A percentile compares a stretch with the other conserved stretches of the same genome.
Conservation (phyloP, 2,329 filamentous ascomycete genomes). For the Epicoccum nigrum region DNA sequence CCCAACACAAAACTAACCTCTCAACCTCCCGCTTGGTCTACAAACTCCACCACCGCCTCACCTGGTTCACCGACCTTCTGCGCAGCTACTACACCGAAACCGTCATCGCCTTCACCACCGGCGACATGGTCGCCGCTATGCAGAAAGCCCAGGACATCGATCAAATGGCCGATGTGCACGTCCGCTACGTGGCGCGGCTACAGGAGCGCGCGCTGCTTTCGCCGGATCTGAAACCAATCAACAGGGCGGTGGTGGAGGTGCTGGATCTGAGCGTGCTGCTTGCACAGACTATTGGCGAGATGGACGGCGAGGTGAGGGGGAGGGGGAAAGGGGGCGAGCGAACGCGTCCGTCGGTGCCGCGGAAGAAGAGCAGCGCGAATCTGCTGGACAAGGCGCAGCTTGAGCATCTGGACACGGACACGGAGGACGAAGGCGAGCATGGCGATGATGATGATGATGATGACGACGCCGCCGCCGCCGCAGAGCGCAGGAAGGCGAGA, state of each 20-base stretch:
- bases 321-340: too few species aligned
- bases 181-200: conserved; percentile 66
- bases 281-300: conserved; percentile 60
- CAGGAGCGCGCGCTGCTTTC: conserved; percentile 73
- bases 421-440: conserved; percentile 31
- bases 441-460: conserved; percentile 31
- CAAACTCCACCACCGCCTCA: conserved; percentile 68
- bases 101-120: conserved; percentile 68
- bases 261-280: conserved; percentile 77
- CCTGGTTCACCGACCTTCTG: conserved; percentile 79
- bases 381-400: conserved; percentile 28
- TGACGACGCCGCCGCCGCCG: conserved; percentile 7
- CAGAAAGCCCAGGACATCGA: conserved; percentile 73
- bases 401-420: too few species aligned
- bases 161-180: conserved; percentile 75
- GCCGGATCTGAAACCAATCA: conserved; percentile 70
- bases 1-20: not conserved
- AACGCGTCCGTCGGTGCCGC: conserved; percentile 4
- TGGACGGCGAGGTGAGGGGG: not conserved
- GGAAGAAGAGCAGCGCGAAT: conserved; percentile 26
- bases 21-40: conserved; percentile 47
- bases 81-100: conserved; percentile 78
- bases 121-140: conserved; percentile 64
- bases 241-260: conserved; percentile 73
- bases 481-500: not conserved